Evolutionary conservation across 2,329 filamentous ascomycete genomes (phyloP), one percentile per base, ranked within the genome.

Genomic region (Penicillium nordicum): DNA sequence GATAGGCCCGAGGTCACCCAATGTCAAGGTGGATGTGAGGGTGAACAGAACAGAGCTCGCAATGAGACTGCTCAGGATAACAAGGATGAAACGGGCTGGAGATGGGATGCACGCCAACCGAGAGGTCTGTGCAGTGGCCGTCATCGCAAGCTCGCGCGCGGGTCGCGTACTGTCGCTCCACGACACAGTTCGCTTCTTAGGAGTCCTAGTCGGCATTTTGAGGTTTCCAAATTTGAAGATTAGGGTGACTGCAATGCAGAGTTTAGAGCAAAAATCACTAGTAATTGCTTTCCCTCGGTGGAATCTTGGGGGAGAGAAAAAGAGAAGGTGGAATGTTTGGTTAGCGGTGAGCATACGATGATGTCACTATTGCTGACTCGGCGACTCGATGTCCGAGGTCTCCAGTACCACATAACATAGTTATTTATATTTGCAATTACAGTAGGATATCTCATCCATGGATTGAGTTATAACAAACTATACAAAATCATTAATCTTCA

Each of bases 41-140:
- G 84, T 84, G 72, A 89, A 88, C 7, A 89, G 80, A 18, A 86
- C 66, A 16, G 83, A 80, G 61, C 86, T 88, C 55, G 91, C 74
- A 32, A 79, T 76, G 56, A 92, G 79, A 73, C 79, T 84, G 57
- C 80, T 69, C 18, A 81, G 54, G n/a, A 83, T 72, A 5, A 73
- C 69, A 5, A 74, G 72, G 5, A 79, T 67, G 30, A 84, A 81
- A 55, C 80, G 78, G 6, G 66, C 55, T 14, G 62, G 44, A 10
- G 71, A 66, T 32, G 70, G 70, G 25, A 74, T 66, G 53, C 63
- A 67, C 32, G 66, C 59, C 32, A 69, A 47, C 25, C 41, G 57
- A 21, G 64, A 56, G 55, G 61, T 58, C 42, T 46, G 59, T 50
- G 53, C 55, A 49, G 49, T 32, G 25, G 55, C 55, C 47, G 47